Percentiles rank a stretch among this genome's conserved stretches.
Conservation (phyloP, 768 basidiomycete species). For the Baorangia bicolor region DNA sequence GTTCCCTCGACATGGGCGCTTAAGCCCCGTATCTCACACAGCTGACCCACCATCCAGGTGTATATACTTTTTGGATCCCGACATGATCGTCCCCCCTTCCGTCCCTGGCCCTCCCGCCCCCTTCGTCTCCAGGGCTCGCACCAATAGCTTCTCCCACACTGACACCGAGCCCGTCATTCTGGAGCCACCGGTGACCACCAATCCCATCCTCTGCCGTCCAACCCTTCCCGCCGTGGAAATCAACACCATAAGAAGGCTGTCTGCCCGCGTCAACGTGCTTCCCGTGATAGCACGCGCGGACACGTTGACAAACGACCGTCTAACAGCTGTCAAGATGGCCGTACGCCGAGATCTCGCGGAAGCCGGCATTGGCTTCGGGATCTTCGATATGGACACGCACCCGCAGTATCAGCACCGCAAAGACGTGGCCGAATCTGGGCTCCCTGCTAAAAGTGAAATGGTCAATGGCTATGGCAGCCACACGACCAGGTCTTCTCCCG, state of each 20-base stretch:
- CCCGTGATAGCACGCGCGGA: slow-evolving; percentile 84
- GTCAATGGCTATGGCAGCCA: slow-evolving; percentile 51
- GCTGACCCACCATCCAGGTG: slow-evolving; percentile 49
- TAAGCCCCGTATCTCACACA: slow-evolving; percentile 13
- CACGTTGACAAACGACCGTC: slow-evolving; percentile 76
- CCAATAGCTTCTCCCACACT: slow-evolving; percentile 68
- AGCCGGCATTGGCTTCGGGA: slow-evolving; percentile 85
- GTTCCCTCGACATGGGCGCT: slow-evolving; percentile 37
- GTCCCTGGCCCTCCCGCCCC: slow-evolving; percentile 67
- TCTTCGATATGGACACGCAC: slow-evolving; percentile 75
- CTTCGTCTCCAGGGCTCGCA: slow-evolving; percentile 64
- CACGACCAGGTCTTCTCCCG: slow-evolving; percentile 50
- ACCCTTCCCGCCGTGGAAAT: slow-evolving; percentile 72
- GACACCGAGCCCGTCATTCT: slow-evolving; percentile 77
- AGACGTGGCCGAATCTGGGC: slow-evolving; percentile 43
- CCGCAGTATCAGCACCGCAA: slow-evolving; percentile 45
- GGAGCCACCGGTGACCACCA: slow-evolving; percentile 74
- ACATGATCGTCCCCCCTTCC: slow-evolving; percentile 70
- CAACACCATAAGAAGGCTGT: slow-evolving; percentile 73
- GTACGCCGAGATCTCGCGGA: slow-evolving; percentile 79
- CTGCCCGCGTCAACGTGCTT: slow-evolving; percentile 81
- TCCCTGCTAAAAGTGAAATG: slow-evolving; percentile 49
- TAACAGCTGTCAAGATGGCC: slow-evolving; percentile 76
- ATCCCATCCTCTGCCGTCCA: slow-evolving; percentile 65
- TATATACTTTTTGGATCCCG: slow-evolving; percentile 86